phyloP scores from a whole-genome alignment of 768 basidiomycete species.

The Nevesoporus exiguus region DNA sequence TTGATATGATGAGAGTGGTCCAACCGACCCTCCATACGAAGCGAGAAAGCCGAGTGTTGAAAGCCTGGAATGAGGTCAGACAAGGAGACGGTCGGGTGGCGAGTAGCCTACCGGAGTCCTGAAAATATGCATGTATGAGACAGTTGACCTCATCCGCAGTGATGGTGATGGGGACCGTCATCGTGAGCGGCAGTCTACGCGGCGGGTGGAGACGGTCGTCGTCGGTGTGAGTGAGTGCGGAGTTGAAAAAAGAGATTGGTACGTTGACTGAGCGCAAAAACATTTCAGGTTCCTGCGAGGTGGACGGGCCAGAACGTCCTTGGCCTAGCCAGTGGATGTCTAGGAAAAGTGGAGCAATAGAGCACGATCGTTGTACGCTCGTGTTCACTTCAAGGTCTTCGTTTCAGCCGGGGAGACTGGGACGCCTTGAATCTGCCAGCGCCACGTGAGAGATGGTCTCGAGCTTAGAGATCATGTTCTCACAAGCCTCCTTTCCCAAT shows the following conservation, averaged over 20 bases:
- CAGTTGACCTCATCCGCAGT: constrained; percentile 84
- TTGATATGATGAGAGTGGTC: constrained; percentile 64
- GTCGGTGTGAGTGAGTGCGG: constrained; percentile 15
- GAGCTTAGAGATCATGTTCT: constrained; percentile 1
- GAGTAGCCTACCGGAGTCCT: constrained; percentile 64
- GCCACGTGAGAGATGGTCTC: constrained; percentile 2
- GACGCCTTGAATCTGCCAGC: too few species aligned
- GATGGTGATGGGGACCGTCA: constrained; percentile 53
- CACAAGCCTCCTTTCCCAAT: constrained; percentile 8
- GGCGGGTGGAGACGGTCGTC: background rate
- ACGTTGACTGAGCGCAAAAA: background rate
- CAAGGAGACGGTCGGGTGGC: background rate
- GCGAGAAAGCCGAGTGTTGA: constrained; percentile 76
- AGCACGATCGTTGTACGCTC: background rate
- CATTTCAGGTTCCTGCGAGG: too few species aligned
- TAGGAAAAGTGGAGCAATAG: background rate
- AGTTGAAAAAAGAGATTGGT: constrained; percentile 27
- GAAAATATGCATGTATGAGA: constrained; percentile 79
- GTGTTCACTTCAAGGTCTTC: background rate
- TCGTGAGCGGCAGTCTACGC: constrained; percentile 9
- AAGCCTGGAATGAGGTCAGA: constrained; percentile 50
- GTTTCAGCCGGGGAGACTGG: background rate
- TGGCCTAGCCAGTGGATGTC: too few species aligned
- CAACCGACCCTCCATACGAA: constrained; percentile 70
- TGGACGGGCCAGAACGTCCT: background rate